Percentiles rank a stretch among this genome's conserved stretches.
phyloP scores from a whole-genome alignment of 768 basidiomycete species.

The Agrocybe praecox region DNA sequence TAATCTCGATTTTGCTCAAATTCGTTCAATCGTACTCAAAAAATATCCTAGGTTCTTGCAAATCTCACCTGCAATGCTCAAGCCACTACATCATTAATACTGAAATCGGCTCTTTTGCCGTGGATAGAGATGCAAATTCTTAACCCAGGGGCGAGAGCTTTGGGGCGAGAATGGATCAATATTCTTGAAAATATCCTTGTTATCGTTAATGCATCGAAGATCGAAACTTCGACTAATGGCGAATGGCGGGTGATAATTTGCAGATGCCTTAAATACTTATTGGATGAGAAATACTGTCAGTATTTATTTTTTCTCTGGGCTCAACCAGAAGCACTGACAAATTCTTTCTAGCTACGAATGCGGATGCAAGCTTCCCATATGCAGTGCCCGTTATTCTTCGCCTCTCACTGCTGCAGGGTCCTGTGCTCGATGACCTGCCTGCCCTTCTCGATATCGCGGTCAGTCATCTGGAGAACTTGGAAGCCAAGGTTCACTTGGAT shows the following conservation, averaged over 20 bases:
- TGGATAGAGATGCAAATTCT: conserved; percentile 84
- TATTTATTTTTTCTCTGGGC: conserved; percentile 8
- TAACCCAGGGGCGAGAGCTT: conserved; percentile 28
- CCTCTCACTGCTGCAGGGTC: conserved; percentile 34
- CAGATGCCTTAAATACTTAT: conserved; percentile 49
- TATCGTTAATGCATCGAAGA: conserved; percentile 48
- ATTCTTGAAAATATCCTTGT: conserved; percentile 66
- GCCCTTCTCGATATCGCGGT: conserved; percentile 31
- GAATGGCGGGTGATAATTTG: conserved; percentile 63
- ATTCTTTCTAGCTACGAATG: background rate
- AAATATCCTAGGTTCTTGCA: conserved; percentile 62
- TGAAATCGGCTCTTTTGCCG: conserved; percentile 69
- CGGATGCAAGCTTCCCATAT: conserved; percentile 12
- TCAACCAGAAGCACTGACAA: background rate
- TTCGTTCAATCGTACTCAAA: background rate
- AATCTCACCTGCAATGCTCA: conserved; percentile 71
- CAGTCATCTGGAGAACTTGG: conserved; percentile 26
- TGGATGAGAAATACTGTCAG: conserved; percentile 33
- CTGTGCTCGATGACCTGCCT: conserved; percentile 24
- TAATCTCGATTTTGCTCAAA: background rate
- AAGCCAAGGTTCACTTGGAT: conserved; percentile 6
- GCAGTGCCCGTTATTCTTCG: conserved; percentile 35
- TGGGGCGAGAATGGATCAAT: conserved; percentile 62
- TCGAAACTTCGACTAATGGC: conserved; percentile 55
- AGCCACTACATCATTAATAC: conserved; percentile 70